Conservation (phyloP, 2,329 filamentous ascomycete genomes). For the Colletotrichum navitas region DNA sequence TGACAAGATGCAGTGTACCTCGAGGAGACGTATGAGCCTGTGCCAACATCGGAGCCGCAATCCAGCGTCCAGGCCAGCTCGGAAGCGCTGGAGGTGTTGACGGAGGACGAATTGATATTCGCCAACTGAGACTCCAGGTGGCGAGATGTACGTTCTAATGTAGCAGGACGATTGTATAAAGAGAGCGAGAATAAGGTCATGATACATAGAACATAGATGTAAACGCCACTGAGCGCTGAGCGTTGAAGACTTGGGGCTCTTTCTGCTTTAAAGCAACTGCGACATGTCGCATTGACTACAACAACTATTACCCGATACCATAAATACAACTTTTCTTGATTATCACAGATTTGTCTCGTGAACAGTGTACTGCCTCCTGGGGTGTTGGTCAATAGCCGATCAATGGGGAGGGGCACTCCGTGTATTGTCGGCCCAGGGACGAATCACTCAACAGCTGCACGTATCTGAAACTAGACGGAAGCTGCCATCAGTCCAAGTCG, state of each 20-base stretch:
- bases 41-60: neutral
- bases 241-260: neutral
- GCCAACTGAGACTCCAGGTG: constrained; percentile 15
- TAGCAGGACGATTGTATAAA: neutral
- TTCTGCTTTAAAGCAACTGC: neutral
- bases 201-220: constrained; percentile 31
- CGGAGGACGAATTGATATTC: constrained; percentile 35
- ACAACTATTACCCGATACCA: constrained; percentile 5
- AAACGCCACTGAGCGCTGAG: constrained; percentile 6
- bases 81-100: constrained; percentile 22
- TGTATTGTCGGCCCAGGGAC: neutral
- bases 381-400: neutral
- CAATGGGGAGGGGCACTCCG: neutral
- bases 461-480: neutral
- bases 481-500: neutral
- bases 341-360: neutral
- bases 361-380: neutral
- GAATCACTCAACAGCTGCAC: neutral
- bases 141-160: neutral
- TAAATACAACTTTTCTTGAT: constrained; percentile 12
- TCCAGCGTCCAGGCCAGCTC: constrained; percentile 2
- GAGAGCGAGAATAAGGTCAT: neutral
- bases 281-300: neutral
- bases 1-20: constrained; percentile 38
- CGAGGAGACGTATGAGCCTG: constrained; percentile 33